These are phyloP conservation scores for Wallacemonas sp. DNA, from an alignment of 208 protist genomes.

Conservation along the genomic window DNA sequence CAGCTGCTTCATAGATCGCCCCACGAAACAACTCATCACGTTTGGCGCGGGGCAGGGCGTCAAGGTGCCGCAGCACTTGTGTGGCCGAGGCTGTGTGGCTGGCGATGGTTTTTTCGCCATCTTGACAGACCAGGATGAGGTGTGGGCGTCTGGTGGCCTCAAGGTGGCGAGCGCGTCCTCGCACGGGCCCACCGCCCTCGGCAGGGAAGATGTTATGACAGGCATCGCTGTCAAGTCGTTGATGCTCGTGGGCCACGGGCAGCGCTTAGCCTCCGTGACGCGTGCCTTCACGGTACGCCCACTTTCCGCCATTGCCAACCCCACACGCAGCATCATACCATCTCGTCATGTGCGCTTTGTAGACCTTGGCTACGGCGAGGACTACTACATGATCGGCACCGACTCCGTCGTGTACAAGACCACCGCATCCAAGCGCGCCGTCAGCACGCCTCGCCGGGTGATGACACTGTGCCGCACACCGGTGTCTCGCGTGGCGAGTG, in stretches of 20 bases:
- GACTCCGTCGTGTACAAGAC: constrained; percentile 89
- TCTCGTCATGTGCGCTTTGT: constrained; percentile 72
- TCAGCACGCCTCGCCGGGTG: constrained; percentile 83
- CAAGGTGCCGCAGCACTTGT: constrained; percentile 74
- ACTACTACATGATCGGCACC: constrained; percentile 88
- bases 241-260: constrained; percentile 72
- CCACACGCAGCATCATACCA: constrained; percentile 74
- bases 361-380: constrained; percentile 77
- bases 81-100: constrained; percentile 76
- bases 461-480: constrained; percentile 77
- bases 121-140: constrained; percentile 83
- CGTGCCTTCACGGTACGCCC: constrained; percentile 76
- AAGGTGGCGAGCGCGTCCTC: constrained; percentile 49
- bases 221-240: constrained; percentile 66
- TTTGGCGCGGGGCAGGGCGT: constrained; percentile 77
- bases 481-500: constrained; percentile 76
- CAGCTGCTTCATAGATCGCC: constrained; percentile 80
- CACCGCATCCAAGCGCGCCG: constrained; percentile 53
- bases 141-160: constrained; percentile 80
- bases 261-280: constrained; percentile 71
- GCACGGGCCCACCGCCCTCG: constrained; percentile 47
- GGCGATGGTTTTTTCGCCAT: constrained; percentile 85
- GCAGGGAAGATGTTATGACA: constrained; percentile 60
- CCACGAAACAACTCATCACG: constrained; percentile 72
- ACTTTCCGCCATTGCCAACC: constrained; percentile 73